Conservation (phyloP, 1,139 yeast species). For the Blastobotrys petasosporus region DNA sequence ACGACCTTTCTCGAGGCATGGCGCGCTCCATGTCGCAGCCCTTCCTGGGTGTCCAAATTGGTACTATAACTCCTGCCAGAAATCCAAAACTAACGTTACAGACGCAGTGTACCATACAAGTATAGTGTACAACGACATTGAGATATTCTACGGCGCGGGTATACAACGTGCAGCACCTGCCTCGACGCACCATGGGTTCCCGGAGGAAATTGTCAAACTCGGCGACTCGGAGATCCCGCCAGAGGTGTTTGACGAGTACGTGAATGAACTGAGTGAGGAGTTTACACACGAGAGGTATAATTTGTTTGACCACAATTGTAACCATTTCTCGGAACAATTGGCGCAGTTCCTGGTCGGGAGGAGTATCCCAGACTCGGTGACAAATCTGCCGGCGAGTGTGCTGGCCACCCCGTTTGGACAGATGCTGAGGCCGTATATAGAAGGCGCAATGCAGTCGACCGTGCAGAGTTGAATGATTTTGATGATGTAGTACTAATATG, state of each 20-base stretch:
- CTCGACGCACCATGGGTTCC: slow-evolving; percentile 53
- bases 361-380: slow-evolving; percentile 44
- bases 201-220: slow-evolving; percentile 47
- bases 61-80: too few species aligned
- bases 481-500: background rate
- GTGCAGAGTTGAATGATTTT: slow-evolving; percentile 1
- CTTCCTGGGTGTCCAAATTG: slow-evolving; percentile 31
- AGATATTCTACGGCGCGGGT: slow-evolving; percentile 58
- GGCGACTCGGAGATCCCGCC: slow-evolving; percentile 49
- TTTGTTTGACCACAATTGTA: slow-evolving; percentile 61
- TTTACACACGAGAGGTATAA: slow-evolving; percentile 50
- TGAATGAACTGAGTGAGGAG: slow-evolving; percentile 45
- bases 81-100: too few species aligned
- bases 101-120: slow-evolving; percentile 69
- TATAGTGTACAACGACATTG: slow-evolving; percentile 50
- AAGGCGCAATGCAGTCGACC: slow-evolving; percentile 12
- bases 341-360: slow-evolving; percentile 56
- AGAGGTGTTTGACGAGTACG: slow-evolving; percentile 49
- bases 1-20: slow-evolving; percentile 52
- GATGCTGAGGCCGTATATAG: slow-evolving; percentile 38
- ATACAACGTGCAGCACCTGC: slow-evolving; percentile 49
- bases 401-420: slow-evolving; percentile 57
- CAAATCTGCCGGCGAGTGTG: slow-evolving; percentile 51
- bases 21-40: slow-evolving; percentile 32
- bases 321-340: slow-evolving; percentile 57